A percentile compares a stretch with the other conserved stretches of the same genome.
Evolutionary conservation across 345 rosid genomes (phyloP).

Genomic region (Crucihimalaya himalaica): DNA sequence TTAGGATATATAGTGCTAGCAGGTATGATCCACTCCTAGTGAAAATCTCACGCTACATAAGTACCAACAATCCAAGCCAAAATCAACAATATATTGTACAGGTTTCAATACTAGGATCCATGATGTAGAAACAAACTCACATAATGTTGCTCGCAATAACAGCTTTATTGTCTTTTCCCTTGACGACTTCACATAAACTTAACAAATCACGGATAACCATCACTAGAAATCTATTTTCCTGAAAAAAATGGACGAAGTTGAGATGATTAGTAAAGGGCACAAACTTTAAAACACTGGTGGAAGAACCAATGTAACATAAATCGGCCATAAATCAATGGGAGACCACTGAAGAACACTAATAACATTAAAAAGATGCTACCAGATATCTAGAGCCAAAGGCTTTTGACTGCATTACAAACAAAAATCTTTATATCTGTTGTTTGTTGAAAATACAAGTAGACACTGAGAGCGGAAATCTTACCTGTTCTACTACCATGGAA

Average conservation of each 20-base stretch:
- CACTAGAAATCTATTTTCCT: conserved; percentile 98
- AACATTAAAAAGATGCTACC: conserved; percentile 10
- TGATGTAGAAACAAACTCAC: conserved; percentile 52
- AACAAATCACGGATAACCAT: conserved; percentile 95
- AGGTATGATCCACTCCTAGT: not conserved
- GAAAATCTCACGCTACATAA: conserved; percentile 9
- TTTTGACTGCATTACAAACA: conserved; percentile 20
- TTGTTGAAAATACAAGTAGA: conserved; percentile 5
- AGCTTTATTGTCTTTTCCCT: conserved; percentile 98
- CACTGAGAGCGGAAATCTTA: conserved; percentile 37
- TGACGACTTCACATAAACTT: conserved; percentile 86
- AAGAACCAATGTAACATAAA: conserved; percentile 10
- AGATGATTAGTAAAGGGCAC: conserved; percentile 1
- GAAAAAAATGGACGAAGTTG: conserved; percentile 30
- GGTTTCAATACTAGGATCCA: conserved; percentile 2
- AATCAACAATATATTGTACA: not conserved
- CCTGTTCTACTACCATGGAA: conserved; percentile 98
- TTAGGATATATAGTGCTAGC: conserved; percentile 7
- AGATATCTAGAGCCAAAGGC: not conserved
- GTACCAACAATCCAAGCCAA: conserved; percentile 9
- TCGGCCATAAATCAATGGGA: conserved; percentile 1
- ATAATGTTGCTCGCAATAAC: conserved; percentile 98
- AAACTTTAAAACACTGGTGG: not conserved
- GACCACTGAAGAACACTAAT: not conserved
- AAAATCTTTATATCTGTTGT: not conserved